Evolutionary conservation across 352 stramenopile genomes (phyloP), one percentile per base, ranked within the genome.

Genomic region (Globisporangium radiosum): DNA sequence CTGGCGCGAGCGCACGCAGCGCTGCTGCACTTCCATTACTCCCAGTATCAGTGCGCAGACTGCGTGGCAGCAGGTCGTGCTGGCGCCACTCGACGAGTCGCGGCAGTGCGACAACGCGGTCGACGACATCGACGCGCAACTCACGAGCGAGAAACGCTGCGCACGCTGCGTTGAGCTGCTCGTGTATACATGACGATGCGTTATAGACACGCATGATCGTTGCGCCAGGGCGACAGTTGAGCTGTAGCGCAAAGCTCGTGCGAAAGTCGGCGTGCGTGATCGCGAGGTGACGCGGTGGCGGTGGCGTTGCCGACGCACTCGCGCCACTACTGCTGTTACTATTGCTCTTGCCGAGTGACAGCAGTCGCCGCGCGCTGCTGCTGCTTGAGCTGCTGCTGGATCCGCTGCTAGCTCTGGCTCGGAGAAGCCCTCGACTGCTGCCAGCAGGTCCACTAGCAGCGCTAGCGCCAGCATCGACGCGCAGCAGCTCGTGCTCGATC

Each of bases 401-500:
- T 33, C 25, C 25, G 25, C 25, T 33, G 25, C 25, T 33, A 33
- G 25, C 1, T 33, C 25, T 33, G 2, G 25, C 25, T 33, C 25
- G 25, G 25, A 33, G 25, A 10, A 43, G n/a, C 9, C 66, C 60
- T 19, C 60, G 37, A 6, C 40, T 67, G 59, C 62, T 72, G 60
- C 15, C 62, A 48, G 17, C 66, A 47, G 37, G 45, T 57, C 15
- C 11, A 13, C 3, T 44, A 44, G 7, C 1, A 44, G 7, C 11
- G 40, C 40, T 44, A 14, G 40, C 40, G 11, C 40, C 40, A 13
- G 7, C 11, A 44, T 44, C 11, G 10, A 70, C 72, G 10, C 81
- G 76, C 2, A 97, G 72, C 17, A 98, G 75, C 14, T 76, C 76
- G 63, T 93, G 78, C 63, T 97, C 89, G n/a, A 98, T 84, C 55